Evolutionary conservation across 768 basidiomycete genomes (phyloP).

Genomic region (Cystofilobasidium macerans): DNA sequence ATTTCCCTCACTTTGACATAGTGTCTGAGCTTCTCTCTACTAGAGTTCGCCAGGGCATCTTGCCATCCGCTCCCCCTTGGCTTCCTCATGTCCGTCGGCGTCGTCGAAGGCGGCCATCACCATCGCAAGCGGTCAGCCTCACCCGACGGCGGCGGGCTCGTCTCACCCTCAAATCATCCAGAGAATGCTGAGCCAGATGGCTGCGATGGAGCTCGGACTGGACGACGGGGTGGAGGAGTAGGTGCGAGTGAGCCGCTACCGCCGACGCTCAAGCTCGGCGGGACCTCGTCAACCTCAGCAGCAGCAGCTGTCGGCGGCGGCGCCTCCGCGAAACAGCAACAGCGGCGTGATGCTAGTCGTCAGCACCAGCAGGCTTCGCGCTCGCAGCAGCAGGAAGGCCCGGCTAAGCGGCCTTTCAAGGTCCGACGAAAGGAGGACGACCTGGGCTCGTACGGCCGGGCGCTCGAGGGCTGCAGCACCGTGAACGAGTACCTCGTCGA

Average conservation of each 20-base stretch:
- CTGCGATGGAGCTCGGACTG: background rate
- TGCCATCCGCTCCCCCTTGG: no score
- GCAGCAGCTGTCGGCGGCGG: no score
- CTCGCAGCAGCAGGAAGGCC: background rate
- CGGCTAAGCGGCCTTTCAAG: slow-evolving; percentile 33
- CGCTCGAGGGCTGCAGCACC: slow-evolving; percentile 36
- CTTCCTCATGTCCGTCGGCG: no score
- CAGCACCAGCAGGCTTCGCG: no score
- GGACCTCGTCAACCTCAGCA: background rate
- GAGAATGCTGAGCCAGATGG: background rate
- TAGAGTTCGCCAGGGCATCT: no score
- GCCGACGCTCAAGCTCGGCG: background rate
- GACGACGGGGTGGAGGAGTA: no score
- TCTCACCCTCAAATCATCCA: background rate
- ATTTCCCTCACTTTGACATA: no score
- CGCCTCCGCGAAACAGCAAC: no score
- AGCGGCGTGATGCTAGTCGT: no score
- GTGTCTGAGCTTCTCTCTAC: no score
- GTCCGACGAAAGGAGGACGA: slow-evolving; percentile 31
- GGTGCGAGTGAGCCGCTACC: background rate
- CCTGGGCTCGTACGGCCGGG: slow-evolving; percentile 23
- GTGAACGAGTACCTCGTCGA: slow-evolving; percentile 68
- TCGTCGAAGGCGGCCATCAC: background rate
- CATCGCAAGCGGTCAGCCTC: background rate
- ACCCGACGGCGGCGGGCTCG: background rate